These are phyloP conservation scores for Citrus unshiu DNA, from an alignment of 345 rosid species.

Conservation along the genomic window DNA sequence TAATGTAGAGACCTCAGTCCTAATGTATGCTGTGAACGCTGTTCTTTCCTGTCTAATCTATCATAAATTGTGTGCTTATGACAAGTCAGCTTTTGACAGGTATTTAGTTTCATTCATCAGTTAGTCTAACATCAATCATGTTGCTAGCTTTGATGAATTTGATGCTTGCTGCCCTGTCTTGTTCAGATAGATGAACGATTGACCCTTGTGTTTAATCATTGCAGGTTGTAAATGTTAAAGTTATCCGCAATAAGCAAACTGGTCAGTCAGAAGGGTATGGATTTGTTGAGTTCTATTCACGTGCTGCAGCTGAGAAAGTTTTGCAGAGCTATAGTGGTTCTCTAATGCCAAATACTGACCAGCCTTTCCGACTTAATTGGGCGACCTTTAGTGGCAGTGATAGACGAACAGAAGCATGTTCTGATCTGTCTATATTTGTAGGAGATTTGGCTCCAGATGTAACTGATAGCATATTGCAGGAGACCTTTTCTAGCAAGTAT, in stretches of 20 bases:
- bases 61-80: not conserved
- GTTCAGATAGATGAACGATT: not conserved
- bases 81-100: not conserved
- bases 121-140: not conserved
- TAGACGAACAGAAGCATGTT: slow-evolving; percentile 63
- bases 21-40: not conserved
- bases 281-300: slow-evolving; percentile 81
- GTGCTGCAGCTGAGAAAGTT: slow-evolving; percentile 76
- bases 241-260: slow-evolving; percentile 91
- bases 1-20: not conserved
- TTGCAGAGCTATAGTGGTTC: slow-evolving; percentile 72
- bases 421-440: slow-evolving; percentile 87
- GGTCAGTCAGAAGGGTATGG: slow-evolving; percentile 91
- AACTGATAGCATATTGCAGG: slow-evolving; percentile 75
- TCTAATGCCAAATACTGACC: slow-evolving; percentile 85
- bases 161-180: not conserved
- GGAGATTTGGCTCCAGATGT: slow-evolving; percentile 97
- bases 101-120: not conserved
- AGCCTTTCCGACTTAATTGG: slow-evolving; percentile 93
- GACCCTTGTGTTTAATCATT: not conserved
- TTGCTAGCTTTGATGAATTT: not conserved
- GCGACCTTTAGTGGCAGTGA: slow-evolving; percentile 84
- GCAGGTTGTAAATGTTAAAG: slow-evolving; percentile 78
- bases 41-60: not conserved
- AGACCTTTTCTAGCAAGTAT: slow-evolving; percentile 64